Conservation (phyloP, 139 green algal genomes). For the Auxenochlorella pyrenoidosa region DNA sequence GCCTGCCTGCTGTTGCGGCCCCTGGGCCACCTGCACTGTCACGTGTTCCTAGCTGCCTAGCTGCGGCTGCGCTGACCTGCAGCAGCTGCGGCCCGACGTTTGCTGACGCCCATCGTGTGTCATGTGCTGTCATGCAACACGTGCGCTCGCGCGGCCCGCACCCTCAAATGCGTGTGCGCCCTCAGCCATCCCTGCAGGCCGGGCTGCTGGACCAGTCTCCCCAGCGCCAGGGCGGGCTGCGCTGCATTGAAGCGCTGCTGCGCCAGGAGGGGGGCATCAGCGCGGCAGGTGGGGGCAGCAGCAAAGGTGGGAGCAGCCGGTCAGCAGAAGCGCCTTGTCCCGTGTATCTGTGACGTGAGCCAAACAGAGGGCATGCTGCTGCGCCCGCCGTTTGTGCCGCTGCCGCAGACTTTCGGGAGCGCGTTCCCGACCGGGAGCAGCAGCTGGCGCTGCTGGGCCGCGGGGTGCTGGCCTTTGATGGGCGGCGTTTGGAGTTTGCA, state of each 20-base stretch:
- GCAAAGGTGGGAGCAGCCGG: background rate
- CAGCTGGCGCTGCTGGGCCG: constrained; percentile 8
- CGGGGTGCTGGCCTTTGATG: constrained; percentile 23
- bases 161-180: background rate
- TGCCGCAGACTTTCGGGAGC: constrained; percentile 9
- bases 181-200: constrained; percentile 11
- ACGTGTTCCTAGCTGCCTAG: too few relatives aligned
- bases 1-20: too few relatives aligned
- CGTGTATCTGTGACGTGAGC: too few relatives aligned
- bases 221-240: constrained; percentile 38
- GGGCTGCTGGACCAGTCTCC: constrained; percentile 44
- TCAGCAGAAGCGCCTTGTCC: background rate
- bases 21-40: too few relatives aligned
- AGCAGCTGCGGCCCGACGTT: too few relatives aligned
- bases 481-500: background rate
- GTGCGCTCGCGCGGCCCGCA: too few relatives aligned
- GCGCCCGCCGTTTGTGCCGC: too few relatives aligned
- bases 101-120: too few relatives aligned
- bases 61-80: too few relatives aligned
- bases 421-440: constrained; percentile 3
- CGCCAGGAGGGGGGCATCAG: background rate
- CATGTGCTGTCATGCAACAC: too few relatives aligned
- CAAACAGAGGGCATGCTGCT: too few relatives aligned
- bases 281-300: background rate
- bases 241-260: constrained; percentile 25